Conservation (phyloP, 176 grass and related monocot genomes). For the Tuctoria greenei region DNA sequence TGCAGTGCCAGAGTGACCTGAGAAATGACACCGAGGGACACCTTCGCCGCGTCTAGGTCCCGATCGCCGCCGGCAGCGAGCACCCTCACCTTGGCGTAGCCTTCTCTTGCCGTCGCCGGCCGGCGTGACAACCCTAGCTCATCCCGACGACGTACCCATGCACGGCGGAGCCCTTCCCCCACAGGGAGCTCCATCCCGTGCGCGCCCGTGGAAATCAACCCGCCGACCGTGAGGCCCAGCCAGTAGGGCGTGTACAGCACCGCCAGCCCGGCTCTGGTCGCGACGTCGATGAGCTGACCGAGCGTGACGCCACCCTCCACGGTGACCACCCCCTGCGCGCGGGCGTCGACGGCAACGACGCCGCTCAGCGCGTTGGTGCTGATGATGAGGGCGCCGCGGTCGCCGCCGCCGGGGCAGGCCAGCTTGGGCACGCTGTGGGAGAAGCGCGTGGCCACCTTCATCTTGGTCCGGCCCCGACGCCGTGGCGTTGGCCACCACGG, state of each 20-base stretch:
- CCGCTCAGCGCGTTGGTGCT: conserved; percentile 42
- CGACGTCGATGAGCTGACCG: conserved; percentile 33
- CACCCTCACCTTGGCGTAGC: conserved; percentile 41
- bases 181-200: conserved; percentile 59
- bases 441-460: conserved; percentile 50
- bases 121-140: conserved; percentile 49
- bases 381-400: conserved; percentile 39
- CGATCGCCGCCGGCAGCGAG: conserved; percentile 19
- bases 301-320: conserved; percentile 48
- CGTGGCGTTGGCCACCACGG: conserved; percentile 33
- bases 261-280: conserved; percentile 28
- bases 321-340: conserved; percentile 23
- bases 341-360: conserved; percentile 21
- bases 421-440: conserved; percentile 61
- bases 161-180: conserved; percentile 50
- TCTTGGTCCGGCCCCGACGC: conserved; percentile 26
- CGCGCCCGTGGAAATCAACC: conserved; percentile 53
- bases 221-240: conserved; percentile 50
- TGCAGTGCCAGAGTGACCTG: conserved; percentile 46
- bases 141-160: conserved; percentile 55
- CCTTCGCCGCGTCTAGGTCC: conserved; percentile 57
- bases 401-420: conserved; percentile 42
- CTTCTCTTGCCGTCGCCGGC: conserved; percentile 35
- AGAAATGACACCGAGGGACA: conserved; percentile 49
- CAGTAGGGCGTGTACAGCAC: conserved; percentile 57